Conservation (phyloP, 1,284 basidiomycete species). For the Moesziomyces antarcticus region DNA sequence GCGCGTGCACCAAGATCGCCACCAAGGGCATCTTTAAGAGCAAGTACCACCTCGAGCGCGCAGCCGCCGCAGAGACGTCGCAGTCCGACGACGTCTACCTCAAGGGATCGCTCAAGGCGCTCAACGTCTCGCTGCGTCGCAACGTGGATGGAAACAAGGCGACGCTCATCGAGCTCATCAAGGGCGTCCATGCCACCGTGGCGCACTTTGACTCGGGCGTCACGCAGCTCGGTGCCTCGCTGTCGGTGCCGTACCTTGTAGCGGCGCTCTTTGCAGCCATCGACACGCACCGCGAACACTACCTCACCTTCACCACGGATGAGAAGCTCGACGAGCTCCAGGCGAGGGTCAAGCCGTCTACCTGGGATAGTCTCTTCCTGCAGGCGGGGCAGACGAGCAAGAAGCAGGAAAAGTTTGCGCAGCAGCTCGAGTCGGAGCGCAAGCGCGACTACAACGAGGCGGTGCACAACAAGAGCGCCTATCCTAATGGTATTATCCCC, state of each 20-base stretch:
- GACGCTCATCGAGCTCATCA: conserved; percentile 35
- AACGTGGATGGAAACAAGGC: conserved; percentile 31
- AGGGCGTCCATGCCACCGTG: conserved; percentile 34
- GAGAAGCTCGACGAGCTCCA: conserved; percentile 76
- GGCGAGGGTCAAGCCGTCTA: conserved; percentile 63
- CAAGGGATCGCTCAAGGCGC: conserved; percentile 40
- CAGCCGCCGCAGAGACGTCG: conserved; percentile 4
- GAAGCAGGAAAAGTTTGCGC: conserved; percentile 47
- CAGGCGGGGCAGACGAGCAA: conserved; percentile 42
- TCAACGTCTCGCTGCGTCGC: conserved; percentile 31
- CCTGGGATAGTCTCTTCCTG: conserved; percentile 46
- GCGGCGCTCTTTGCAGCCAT: conserved; percentile 38
- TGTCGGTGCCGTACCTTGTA: conserved; percentile 34
- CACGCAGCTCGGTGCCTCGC: conserved; percentile 5
- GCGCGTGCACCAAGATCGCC: conserved; percentile 37
- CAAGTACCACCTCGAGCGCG: conserved; percentile 40
- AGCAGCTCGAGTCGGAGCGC: conserved; percentile 38
- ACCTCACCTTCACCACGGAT: conserved; percentile 75
- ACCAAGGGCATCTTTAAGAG: conserved; percentile 48
- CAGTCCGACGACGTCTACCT: conserved; percentile 32
- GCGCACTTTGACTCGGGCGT: conserved; percentile 41
- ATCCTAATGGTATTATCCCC: conserved; percentile 36
- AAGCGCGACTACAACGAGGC: conserved; percentile 37
- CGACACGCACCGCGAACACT: conserved; percentile 46
- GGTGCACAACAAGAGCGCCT: conserved; percentile 33